phyloP scores from a whole-genome alignment of 768 basidiomycete genomes.

The Mycena capillaripes region DNA sequence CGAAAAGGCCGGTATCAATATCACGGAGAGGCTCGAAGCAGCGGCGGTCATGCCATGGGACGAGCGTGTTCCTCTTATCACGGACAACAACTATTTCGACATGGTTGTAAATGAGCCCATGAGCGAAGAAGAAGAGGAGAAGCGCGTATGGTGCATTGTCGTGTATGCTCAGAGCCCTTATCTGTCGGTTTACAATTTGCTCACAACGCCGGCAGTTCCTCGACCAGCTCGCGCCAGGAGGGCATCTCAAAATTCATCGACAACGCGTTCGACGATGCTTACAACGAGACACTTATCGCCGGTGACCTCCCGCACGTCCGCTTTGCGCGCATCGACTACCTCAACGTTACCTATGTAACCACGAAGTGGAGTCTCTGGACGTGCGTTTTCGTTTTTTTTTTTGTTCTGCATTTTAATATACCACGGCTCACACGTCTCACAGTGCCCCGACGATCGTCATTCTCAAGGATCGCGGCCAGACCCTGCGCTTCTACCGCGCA shows the following conservation, averaged over 20 bases:
- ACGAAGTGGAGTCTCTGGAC: slow-evolving; percentile 91
- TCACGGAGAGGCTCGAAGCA: slow-evolving; percentile 66
- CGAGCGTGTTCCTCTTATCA: slow-evolving; percentile 80
- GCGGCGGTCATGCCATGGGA: slow-evolving; percentile 70
- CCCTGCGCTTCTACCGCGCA: slow-evolving; percentile 85
- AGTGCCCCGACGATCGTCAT: slow-evolving; percentile 87
- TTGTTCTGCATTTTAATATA: slow-evolving; percentile 3
- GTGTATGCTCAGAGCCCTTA: slow-evolving; percentile 65
- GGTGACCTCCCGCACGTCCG: slow-evolving; percentile 79
- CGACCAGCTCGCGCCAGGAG: slow-evolving; percentile 58
- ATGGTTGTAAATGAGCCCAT: slow-evolving; percentile 79
- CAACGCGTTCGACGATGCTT: slow-evolving; percentile 80
- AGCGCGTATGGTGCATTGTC: slow-evolving; percentile 83
- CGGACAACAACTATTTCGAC: slow-evolving; percentile 84
- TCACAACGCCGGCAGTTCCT: slow-evolving; percentile 18
- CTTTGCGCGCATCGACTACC: slow-evolving; percentile 91
- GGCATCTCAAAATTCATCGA: slow-evolving; percentile 81
- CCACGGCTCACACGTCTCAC: slow-evolving; percentile 16
- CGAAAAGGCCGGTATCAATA: slow-evolving; percentile 75
- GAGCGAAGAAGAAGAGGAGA: slow-evolving; percentile 68
- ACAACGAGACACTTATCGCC: slow-evolving; percentile 69
- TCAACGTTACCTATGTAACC: slow-evolving; percentile 85
- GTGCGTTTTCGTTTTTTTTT: slow-evolving; percentile 63
- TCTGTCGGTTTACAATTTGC: slow-evolving; percentile 15
- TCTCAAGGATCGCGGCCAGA: slow-evolving; percentile 77